Base-by-base conservation (phyloP, 2,329 filamentous ascomycete genomes). In the Lachnellula willkommii region DNA sequence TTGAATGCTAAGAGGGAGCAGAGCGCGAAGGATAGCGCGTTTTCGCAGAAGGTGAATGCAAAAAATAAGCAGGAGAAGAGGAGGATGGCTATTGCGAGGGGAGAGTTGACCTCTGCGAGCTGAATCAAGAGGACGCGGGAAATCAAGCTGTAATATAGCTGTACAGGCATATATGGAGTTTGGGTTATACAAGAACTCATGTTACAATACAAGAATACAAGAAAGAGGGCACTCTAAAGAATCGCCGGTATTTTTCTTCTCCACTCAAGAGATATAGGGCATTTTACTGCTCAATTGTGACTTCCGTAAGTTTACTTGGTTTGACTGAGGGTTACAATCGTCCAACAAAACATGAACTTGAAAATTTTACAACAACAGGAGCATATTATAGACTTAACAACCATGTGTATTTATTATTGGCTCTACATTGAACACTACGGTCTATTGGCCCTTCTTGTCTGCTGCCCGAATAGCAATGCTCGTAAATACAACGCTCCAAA, bases 41-140 rank as follows among this genome's bases (percentile, higher is more conserved):
- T 78, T 55, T 75, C 80, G 60, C 71, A 73, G 66, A 77, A 78
- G 62, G 75, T 78, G 54, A 74, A 81, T 6, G 45, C 45, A 58
- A 76, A 79, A 36, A 79, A 79, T 69, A 77, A 79, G 73, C 81
- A 81, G 73, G 78, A 77, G 65, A 84, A 90, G 73, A 79, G 77
- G 66, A 84, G 90, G 72, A 77, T 82, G 72, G 80, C 77, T 53
- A 70, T 85, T 67, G 64, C 86, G 57, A 74, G 76, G 65, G 77
- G 62, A 8, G 57, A 58, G 40, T 35, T 57, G 15, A 57, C 51
- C 42, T 47, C 49, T 22, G 22, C 50, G 17, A 22, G 24, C 46
- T 55, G 14, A 24, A 24, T 24, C 20, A 20, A 20, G 22, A 28
- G 22, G 52, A 58, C 22, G 24, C 45, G 24, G 8, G 42, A 45